Percentiles rank a stretch among this genome's conserved stretches.
phyloP scores from a whole-genome alignment of 495 filamentous ascomycete species.

The Trichoderma erinaceum region DNA sequence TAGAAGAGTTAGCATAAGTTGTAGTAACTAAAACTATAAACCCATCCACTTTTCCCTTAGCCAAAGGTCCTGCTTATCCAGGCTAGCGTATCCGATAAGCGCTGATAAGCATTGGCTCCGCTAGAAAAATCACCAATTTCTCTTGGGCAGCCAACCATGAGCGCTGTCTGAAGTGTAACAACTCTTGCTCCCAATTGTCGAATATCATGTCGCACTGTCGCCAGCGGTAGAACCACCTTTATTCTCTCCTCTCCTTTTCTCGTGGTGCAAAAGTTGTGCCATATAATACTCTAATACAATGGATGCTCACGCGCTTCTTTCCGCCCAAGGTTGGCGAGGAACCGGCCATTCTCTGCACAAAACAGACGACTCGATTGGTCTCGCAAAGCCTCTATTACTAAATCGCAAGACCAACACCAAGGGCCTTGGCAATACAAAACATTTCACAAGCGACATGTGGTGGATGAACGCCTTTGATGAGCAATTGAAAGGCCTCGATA shows the following conservation, averaged over 20 bases:
- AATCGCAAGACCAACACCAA: constrained; percentile 61
- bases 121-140: not conserved
- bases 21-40: not conserved
- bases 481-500: constrained; percentile 64
- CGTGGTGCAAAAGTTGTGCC: not conserved
- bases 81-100: not conserved
- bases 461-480: constrained; percentile 78
- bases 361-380: constrained; percentile 55
- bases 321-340: constrained; percentile 72
- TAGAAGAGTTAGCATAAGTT: not conserved
- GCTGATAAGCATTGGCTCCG: not conserved
- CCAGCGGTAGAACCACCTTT: not conserved
- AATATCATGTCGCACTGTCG: not conserved
- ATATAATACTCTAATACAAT: constrained; percentile 33
- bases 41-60: not conserved
- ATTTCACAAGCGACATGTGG: constrained; percentile 65
- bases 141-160: not conserved
- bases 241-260: too few relatives aligned
- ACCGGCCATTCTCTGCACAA: constrained; percentile 68
- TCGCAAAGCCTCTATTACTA: constrained; percentile 62
- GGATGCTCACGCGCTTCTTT: constrained; percentile 65
- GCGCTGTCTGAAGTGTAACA: not conserved
- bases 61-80: not conserved
- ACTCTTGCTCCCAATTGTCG: not conserved
- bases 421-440: constrained; percentile 62